These are phyloP conservation scores for Phaffia rhodozyma DNA, from an alignment of 1,284 basidiomycete species.

Conservation along the genomic window DNA sequence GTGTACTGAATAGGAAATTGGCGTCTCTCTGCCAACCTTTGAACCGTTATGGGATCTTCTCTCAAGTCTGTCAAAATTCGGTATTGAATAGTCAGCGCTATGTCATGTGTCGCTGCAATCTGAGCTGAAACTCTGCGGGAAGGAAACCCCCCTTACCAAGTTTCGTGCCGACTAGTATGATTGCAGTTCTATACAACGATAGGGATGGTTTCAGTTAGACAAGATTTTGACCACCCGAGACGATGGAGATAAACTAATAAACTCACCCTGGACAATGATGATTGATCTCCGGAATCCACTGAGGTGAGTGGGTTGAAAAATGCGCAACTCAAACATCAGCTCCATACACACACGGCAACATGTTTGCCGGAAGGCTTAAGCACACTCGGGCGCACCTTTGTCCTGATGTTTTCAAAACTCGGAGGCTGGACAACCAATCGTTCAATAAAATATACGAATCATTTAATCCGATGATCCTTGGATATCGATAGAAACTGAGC, in stretches of 20 bases:
- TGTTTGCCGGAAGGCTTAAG: no score
- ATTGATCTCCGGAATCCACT: conserved; percentile 94
- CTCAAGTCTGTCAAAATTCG: conserved; percentile 53
- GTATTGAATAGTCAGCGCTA: no score
- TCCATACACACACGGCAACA: no score
- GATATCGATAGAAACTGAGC: background rate
- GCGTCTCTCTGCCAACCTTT: conserved; percentile 86
- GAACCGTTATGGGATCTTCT: conserved; percentile 81
- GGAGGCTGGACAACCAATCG: conserved; percentile 45
- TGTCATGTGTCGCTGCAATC: background rate
- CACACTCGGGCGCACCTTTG: conserved; percentile 12
- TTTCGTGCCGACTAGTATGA: conserved; percentile 49
- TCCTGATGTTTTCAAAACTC: conserved; percentile 61
- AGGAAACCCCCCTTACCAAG: conserved; percentile 37
- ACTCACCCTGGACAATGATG: conserved; percentile 47
- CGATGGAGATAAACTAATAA: no score
- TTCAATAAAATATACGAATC: background rate
- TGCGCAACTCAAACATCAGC: no score
- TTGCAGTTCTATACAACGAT: background rate
- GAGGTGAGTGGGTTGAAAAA: no score
- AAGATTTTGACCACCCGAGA: no score
- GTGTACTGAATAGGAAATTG: conserved; percentile 83
- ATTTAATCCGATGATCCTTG: background rate
- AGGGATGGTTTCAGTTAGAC: conserved; percentile 52
- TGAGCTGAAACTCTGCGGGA: background rate